Evolutionary conservation across 2,329 filamentous ascomycete species (phyloP).

Genomic region (Colletotrichum horii): DNA sequence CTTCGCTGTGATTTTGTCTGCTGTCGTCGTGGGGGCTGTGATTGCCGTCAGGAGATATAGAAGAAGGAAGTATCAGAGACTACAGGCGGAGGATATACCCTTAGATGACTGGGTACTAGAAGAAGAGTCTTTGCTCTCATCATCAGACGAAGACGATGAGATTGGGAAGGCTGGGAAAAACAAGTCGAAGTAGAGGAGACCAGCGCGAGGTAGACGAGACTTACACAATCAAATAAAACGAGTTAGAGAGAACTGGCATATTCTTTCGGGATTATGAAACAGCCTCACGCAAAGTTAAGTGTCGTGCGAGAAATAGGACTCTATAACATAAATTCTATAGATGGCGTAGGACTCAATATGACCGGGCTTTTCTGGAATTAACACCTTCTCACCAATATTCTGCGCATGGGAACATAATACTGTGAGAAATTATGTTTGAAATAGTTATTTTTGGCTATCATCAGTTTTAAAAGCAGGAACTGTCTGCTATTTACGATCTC

Average conservation of each 20-base stretch:
- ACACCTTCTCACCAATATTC: background rate
- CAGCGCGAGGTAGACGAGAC: background rate
- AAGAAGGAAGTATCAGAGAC: constrained; percentile 23
- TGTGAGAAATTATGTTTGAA: background rate
- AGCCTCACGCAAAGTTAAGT: background rate
- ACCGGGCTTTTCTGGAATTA: background rate
- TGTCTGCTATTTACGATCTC: background rate
- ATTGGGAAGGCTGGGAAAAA: background rate
- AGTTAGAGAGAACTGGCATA: background rate
- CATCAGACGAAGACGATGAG: background rate
- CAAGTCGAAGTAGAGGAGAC: background rate
- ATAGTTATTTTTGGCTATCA: accelerated
- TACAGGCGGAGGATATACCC: constrained; percentile 27
- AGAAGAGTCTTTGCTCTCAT: background rate
- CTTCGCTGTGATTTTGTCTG: constrained; percentile 14
- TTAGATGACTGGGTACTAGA: constrained; percentile 40
- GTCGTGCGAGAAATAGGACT: accelerated
- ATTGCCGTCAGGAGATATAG: constrained; percentile 9
- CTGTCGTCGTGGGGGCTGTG: background rate
- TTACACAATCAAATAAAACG: accelerated
- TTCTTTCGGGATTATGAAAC: background rate
- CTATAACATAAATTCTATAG: accelerated
- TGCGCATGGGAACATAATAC: background rate
- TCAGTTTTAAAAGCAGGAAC: accelerated
- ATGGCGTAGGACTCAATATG: background rate